Base-by-base conservation (phyloP, 768 basidiomycete species). In the Tylopilus plumbeoviolaceoides region DNA sequence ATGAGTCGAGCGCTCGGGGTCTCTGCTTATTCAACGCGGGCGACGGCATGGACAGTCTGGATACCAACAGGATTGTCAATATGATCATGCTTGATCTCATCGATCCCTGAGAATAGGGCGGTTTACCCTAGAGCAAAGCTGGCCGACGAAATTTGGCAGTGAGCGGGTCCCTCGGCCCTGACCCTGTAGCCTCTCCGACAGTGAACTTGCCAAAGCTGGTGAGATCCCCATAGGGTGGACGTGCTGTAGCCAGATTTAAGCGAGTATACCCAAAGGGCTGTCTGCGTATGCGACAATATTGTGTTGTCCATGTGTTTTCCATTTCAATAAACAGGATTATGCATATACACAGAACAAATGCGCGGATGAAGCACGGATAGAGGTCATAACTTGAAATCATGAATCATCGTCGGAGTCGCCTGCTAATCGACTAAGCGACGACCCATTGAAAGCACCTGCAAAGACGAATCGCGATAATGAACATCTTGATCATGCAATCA, bases 351-450 rank as follows among this genome's bases (percentile, higher is more conserved):
- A 44, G 6, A 41, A 46, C 36, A 57, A 48, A 63, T 60, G 51
- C 53, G 54, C 17, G 36, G 17, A 45, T 23, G 23, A 53, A 38
- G 49, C 44, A 44, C 21, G 31, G 41, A 41, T 10, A 30, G 7
- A 35, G 18, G 20, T 28, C 21, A 35, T 27, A 0, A 14, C 28
- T n/a, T 23, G 17, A 23, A n/a, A 36, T 67, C 60, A 65, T 35
- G 48, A 53, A 14, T 71, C 68, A 15, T 65, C 61, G 47, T 71
- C 68, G n/a, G 66, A 63, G 36, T 71, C 67, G 44, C 15, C 57
- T 6, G 61, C 57, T 17, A 69, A 31, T 43, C 27, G 59, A 59
- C 58, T 69, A 27, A 69, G 60, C 14, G 68, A 49, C 39, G 58
- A 59, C 14, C 58, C 60, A 42, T 71, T 63, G 47, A 69, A 69